A percentile compares a stretch with the other conserved stretches of the same genome.
phyloP scores from a whole-genome alignment of 83 land plant species.

The Thuja plicata region DNA sequence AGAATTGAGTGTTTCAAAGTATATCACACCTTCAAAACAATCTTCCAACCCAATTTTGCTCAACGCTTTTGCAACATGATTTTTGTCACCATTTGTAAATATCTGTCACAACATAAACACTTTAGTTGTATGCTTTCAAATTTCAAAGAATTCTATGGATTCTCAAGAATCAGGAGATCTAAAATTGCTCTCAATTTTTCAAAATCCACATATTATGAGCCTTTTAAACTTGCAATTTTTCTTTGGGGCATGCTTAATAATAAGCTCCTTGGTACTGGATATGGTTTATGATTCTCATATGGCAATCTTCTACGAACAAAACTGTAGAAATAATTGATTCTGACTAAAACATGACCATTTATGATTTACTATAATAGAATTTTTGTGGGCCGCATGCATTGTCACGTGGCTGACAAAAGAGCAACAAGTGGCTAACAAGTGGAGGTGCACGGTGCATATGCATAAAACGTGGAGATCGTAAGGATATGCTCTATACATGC shows the following conservation, averaged over 20 bases:
- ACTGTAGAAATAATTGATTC: slow-evolving; percentile 21
- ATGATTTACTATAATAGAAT: too few relatives aligned
- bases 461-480: too few relatives aligned
- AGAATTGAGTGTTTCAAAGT: slow-evolving; percentile 87
- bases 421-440: too few relatives aligned
- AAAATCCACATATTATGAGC: background rate
- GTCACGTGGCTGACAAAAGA: too few relatives aligned
- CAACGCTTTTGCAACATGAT: slow-evolving; percentile 61
- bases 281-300: slow-evolving; percentile 56
- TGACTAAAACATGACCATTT: too few relatives aligned
- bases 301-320: slow-evolving; percentile 67
- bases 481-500: too few relatives aligned
- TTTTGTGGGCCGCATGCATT: too few relatives aligned
- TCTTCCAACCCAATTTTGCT: slow-evolving; percentile 72
- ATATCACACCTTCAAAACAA: slow-evolving; percentile 80
- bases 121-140: background rate
- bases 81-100: slow-evolving; percentile 81
- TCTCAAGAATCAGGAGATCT: background rate
- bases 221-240: slow-evolving; percentile 45
- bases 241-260: slow-evolving; percentile 61
- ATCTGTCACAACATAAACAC: slow-evolving; percentile 34
- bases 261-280: slow-evolving; percentile 48
- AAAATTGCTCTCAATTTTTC: background rate
- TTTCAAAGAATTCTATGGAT: background rate
- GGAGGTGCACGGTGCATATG: too few relatives aligned